Percentiles rank a stretch among this genome's conserved stretches.
Evolutionary conservation across 2,329 filamentous ascomycete species (phyloP).

Genomic region (Hypoxylon sp.): DNA sequence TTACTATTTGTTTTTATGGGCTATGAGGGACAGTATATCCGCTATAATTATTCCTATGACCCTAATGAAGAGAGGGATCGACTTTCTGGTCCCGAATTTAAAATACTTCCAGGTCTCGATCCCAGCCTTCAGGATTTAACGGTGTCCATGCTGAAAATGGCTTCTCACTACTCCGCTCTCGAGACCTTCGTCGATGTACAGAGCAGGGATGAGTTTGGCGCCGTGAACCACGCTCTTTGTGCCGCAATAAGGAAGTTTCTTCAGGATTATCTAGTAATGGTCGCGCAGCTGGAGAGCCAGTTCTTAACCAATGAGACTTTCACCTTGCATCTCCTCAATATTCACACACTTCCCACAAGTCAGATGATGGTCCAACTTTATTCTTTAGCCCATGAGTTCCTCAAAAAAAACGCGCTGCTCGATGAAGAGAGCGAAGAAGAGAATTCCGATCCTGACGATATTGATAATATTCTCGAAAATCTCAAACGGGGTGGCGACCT

Average conservation of each 20-base stretch:
- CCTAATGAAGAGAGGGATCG: constrained; percentile 86
- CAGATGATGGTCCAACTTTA: constrained; percentile 94
- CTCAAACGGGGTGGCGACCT: constrained; percentile 87
- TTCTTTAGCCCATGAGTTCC: constrained; percentile 82
- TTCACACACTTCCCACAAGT: constrained; percentile 88
- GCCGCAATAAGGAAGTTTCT: constrained; percentile 91
- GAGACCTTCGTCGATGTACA: constrained; percentile 95
- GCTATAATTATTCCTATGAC: constrained; percentile 83
- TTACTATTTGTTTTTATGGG: constrained; percentile 97
- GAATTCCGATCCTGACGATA: constrained; percentile 79
- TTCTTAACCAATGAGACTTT: constrained; percentile 88
- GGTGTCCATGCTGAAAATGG: constrained; percentile 89
- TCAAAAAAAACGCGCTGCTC: constrained; percentile 86
- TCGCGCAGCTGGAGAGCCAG: constrained; percentile 93
- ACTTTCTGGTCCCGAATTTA: constrained; percentile 81
- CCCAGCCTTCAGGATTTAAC: constrained; percentile 90
- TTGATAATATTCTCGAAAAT: constrained; percentile 92
- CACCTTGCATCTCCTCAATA: constrained; percentile 90
- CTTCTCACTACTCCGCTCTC: constrained; percentile 89
- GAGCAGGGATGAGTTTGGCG: constrained; percentile 89
- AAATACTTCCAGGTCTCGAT: constrained; percentile 83
- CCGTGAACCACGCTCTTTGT: constrained; percentile 94
- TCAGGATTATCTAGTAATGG: constrained; percentile 91
- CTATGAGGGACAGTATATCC: constrained; percentile 96
- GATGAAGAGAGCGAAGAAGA: constrained; percentile 79